A percentile compares a stretch with the other conserved stretches of the same genome.
Evolutionary conservation across 2,329 filamentous ascomycete genomes (phyloP).

Genomic region (Cladorrhinum sp.): DNA sequence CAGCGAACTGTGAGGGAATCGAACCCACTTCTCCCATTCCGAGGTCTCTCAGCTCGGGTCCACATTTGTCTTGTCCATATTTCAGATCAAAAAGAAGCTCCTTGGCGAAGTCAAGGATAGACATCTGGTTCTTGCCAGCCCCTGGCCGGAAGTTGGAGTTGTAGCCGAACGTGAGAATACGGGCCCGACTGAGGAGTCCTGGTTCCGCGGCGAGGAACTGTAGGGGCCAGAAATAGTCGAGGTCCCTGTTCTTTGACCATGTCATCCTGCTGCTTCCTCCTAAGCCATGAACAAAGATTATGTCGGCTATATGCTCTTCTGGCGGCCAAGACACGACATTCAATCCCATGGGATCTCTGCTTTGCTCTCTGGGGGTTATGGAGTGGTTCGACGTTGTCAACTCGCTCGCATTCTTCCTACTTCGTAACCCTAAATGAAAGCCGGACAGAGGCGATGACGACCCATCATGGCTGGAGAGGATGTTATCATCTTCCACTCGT

Average conservation of each 20-base stretch:
- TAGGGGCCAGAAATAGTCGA: conserved; percentile 32
- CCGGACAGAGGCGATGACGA: no score
- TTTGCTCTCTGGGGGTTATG: background rate
- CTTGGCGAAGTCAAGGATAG: conserved; percentile 34
- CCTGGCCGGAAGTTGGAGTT: conserved; percentile 27
- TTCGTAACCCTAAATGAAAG: no score
- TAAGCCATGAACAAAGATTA: conserved; percentile 36
- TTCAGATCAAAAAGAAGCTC: conserved; percentile 32
- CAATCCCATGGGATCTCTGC: conserved; percentile 8
- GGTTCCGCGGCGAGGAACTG: conserved; percentile 31
- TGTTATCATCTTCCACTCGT: no score
- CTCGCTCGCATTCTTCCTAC: no score
- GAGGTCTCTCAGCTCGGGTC: conserved; percentile 20
- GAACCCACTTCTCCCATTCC: conserved; percentile 26
- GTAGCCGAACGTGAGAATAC: conserved; percentile 37
- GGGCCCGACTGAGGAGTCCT: conserved; percentile 23
- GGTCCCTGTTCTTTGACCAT: conserved; percentile 32
- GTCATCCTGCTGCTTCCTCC: conserved; percentile 32
- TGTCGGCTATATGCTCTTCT: conserved; percentile 24
- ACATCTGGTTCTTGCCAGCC: conserved; percentile 21
- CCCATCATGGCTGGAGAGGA: no score
- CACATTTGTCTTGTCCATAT: conserved; percentile 24
- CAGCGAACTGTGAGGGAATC: no score
- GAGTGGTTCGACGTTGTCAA: no score
- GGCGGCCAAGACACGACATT: conserved; percentile 7